These are phyloP conservation scores for Ruellia speciosa DNA, from an alignment of 305 asterid species.

Conservation along the genomic window DNA sequence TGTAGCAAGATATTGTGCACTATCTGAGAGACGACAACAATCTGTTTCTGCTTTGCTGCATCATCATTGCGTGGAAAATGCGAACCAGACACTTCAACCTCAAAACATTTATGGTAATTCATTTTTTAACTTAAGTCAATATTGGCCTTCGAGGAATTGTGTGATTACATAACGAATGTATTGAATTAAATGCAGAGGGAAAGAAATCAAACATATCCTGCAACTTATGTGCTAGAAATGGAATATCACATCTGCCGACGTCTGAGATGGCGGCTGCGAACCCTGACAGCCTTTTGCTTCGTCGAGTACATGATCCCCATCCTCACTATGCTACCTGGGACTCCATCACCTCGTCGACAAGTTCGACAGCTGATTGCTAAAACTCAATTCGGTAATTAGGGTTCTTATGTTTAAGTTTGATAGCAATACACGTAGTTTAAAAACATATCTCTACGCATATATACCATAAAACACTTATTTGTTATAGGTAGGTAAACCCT, in stretches of 20 bases:
- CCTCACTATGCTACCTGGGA: background rate
- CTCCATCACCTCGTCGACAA: background rate
- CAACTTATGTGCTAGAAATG: background rate
- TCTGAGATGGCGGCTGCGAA: constrained; percentile 16
- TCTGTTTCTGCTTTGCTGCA: constrained; percentile 17
- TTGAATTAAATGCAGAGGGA: background rate
- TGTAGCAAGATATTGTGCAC: too few relatives aligned
- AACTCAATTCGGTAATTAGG: constrained; percentile 10
- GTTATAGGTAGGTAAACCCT: too few relatives aligned
- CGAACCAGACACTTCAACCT: background rate
- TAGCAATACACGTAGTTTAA: too few relatives aligned
- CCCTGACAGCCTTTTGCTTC: constrained; percentile 12
- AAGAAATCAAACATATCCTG: background rate
- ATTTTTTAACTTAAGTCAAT: background rate
- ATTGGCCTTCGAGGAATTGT: too few relatives aligned
- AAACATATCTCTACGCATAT: too few relatives aligned
- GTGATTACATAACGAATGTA: background rate
- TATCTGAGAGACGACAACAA: background rate
- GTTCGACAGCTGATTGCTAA: constrained; percentile 7
- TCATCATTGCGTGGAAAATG: constrained; percentile 18
- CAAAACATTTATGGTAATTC: constrained; percentile 6
- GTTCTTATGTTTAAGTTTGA: too few relatives aligned
- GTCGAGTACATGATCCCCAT: constrained; percentile 4
- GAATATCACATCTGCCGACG: constrained; percentile 14
- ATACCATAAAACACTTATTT: too few relatives aligned